These are phyloP conservation scores for Sambucus nigra DNA, from an alignment of 129 eudicot genomes.

Conservation along the genomic window DNA sequence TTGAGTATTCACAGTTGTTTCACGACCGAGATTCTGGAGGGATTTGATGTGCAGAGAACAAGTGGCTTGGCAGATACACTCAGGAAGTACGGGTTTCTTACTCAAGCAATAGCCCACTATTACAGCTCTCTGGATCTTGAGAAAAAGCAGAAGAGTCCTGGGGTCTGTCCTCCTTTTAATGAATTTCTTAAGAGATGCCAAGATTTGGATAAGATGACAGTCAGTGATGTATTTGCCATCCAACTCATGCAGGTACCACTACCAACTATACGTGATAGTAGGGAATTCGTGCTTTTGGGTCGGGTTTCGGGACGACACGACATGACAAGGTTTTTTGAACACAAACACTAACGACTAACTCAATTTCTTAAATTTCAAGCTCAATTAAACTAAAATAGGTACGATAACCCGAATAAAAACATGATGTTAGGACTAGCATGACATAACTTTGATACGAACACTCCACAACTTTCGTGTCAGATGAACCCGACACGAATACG, in stretches of 20 bases:
- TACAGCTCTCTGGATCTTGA: conserved; percentile 37
- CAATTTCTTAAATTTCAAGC: too few relatives aligned
- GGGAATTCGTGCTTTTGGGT: too few relatives aligned
- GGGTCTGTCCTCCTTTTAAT: conserved; percentile 46
- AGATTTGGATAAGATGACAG: conserved; percentile 74
- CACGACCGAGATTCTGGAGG: conserved; percentile 93
- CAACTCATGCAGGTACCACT: conserved; percentile 93
- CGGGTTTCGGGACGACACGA: too few relatives aligned
- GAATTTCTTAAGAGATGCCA: conserved; percentile 62
- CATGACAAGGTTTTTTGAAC: too few relatives aligned
- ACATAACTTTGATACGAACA: too few relatives aligned
- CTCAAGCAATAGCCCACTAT: conserved; percentile 52
- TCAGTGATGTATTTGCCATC: conserved; percentile 81
- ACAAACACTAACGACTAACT: too few relatives aligned
- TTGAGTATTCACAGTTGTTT: conserved; percentile 53
- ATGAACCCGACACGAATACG: too few relatives aligned
- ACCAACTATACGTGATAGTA: not conserved
- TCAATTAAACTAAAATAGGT: too few relatives aligned
- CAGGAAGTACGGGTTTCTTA: conserved; percentile 61
- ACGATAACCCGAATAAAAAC: too few relatives aligned
- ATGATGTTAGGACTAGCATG: too few relatives aligned
- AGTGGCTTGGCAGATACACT: conserved; percentile 72
- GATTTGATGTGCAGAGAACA: conserved; percentile 95
- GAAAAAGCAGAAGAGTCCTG: conserved; percentile 13
- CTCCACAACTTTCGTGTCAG: too few relatives aligned